These are phyloP conservation scores for Solanum microdontum DNA, from an alignment of 257 asterid species.

Conservation along the genomic window DNA sequence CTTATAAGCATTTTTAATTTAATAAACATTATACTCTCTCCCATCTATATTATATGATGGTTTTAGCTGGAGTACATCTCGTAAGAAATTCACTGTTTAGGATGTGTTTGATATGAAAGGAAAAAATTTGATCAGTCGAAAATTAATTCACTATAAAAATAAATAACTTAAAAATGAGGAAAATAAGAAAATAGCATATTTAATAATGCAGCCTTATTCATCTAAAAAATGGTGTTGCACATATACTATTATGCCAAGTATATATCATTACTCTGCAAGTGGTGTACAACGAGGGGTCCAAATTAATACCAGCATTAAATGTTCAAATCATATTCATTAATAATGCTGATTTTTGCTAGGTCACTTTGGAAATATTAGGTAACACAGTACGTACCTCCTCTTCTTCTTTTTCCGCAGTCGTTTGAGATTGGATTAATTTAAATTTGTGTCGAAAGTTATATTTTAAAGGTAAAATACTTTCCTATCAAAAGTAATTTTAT, in stretches of 20 bases:
- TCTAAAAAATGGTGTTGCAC: background rate
- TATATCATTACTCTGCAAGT: background rate
- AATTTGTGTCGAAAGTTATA: background rate
- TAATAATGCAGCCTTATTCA: background rate
- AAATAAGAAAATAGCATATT: background rate
- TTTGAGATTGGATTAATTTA: background rate
- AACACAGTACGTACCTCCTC: background rate
- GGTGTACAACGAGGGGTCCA: background rate
- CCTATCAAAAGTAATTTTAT: background rate
- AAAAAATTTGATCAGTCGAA: too few species aligned
- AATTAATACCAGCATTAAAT: background rate
- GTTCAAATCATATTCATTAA: background rate
- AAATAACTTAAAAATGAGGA: background rate
- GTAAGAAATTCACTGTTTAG: background rate
- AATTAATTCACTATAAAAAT: too few species aligned
- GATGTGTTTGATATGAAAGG: background rate
- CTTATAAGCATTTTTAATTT: background rate
- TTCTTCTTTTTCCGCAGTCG: accelerated
- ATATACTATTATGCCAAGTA: background rate
- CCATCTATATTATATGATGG: too few species aligned
- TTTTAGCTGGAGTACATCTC: too few species aligned
- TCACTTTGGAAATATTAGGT: background rate
- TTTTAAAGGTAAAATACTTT: background rate
- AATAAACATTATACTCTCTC: too few species aligned
- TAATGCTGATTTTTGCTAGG: background rate